A percentile compares a stretch with the other conserved stretches of the same genome.
Conservation (phyloP, 1,284 basidiomycete genomes). For the Leccinum griseonigrum region DNA sequence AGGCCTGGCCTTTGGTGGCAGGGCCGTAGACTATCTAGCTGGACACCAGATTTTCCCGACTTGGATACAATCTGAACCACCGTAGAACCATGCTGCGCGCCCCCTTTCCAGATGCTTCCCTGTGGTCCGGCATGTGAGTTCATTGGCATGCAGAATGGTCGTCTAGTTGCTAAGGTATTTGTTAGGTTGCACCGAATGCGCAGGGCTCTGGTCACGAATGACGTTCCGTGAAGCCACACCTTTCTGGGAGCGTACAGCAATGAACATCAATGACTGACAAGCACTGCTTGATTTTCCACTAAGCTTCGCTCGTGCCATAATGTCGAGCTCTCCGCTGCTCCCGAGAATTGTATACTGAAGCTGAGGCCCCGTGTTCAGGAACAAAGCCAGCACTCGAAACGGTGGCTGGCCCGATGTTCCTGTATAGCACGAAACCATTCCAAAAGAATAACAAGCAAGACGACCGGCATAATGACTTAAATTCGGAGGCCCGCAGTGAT, state of each 20-base stretch:
- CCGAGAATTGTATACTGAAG: neutral
- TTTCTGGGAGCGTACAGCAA: neutral
- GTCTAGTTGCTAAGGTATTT: neutral
- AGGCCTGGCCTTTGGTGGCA: conserved; percentile 55
- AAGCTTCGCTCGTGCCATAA: neutral
- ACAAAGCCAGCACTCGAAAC: no score
- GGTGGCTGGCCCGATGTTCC: neutral
- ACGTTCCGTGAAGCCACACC: neutral
- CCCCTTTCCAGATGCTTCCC: neutral
- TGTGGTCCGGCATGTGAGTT: neutral
- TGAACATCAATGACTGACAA: no score
- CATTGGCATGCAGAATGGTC: neutral
- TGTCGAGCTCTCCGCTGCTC: neutral
- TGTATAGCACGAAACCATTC: neutral
- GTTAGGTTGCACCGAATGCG: neutral
- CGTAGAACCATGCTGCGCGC: neutral
- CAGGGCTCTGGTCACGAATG: neutral
- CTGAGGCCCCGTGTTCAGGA: neutral
- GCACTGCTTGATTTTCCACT: no score
- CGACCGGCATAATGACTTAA: neutral
- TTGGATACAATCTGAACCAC: neutral
- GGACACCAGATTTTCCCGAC: conserved; percentile 17
- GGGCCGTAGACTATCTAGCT: conserved; percentile 18
- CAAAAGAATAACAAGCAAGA: neutral
- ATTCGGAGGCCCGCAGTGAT: neutral